Percentiles rank a stretch among this genome's conserved stretches.
Conservation (phyloP, 2,329 filamentous ascomycete species). For the Lasiodiplodia sp. region DNA sequence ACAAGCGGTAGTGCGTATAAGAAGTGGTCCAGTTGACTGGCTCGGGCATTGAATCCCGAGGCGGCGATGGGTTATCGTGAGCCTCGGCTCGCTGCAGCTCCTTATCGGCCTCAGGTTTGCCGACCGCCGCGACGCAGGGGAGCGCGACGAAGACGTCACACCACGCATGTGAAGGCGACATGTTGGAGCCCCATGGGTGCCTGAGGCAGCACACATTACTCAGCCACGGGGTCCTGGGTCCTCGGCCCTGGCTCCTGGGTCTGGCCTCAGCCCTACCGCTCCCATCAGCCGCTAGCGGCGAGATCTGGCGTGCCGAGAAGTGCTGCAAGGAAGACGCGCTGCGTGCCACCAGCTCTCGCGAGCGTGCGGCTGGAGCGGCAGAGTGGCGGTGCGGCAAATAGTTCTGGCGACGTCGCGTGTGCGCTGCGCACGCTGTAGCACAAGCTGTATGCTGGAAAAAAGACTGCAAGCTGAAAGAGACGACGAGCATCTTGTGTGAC, state of each 20-base stretch:
- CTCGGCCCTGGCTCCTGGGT: background rate
- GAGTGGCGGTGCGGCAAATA: no score
- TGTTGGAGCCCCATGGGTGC: background rate
- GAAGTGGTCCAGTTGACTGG: constrained; percentile 12
- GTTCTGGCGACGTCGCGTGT: background rate
- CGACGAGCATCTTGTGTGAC: background rate
- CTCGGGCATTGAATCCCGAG: constrained; percentile 26
- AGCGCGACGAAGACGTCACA: constrained; percentile 20
- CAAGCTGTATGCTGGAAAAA: no score
- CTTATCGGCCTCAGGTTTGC: constrained; percentile 22
- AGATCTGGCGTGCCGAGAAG: no score
- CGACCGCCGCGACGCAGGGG: constrained; percentile 19
- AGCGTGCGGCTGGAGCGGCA: no score
- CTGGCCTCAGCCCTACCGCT: constrained; percentile 14
- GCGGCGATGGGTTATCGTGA: constrained; percentile 23
- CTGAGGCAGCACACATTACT: background rate
- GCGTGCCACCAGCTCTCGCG: background rate
- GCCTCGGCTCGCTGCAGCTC: constrained; percentile 19
- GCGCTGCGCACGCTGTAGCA: no score
- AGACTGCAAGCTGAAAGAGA: background rate
- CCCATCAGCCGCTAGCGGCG: no score
- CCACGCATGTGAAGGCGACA: constrained; percentile 16
- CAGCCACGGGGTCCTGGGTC: background rate
- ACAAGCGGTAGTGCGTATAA: background rate
- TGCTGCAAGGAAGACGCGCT: no score